phyloP scores from a whole-genome alignment of 106 monocot genomes.

The Ottelia alismoides region DNA sequence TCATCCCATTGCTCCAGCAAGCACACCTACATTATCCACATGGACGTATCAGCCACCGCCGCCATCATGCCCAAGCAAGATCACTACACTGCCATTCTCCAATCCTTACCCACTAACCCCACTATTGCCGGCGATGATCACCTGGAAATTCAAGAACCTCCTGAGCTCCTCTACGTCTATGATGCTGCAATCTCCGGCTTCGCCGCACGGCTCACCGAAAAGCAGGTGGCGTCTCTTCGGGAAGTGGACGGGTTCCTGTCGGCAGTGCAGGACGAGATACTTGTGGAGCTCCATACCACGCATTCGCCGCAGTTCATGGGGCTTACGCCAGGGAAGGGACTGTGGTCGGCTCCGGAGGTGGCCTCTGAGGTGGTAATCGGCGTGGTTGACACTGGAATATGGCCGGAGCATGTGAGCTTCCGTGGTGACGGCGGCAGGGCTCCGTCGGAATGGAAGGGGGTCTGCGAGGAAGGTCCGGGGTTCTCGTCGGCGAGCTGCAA shows the following conservation, averaged over 20 bases:
- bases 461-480: conserved; percentile 8
- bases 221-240: neutral
- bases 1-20: too few relatives aligned
- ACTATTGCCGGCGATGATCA: neutral
- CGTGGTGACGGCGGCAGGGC: neutral
- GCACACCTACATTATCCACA: conserved; percentile 32
- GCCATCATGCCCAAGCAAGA: neutral
- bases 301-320: conserved; percentile 18
- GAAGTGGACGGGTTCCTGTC: conserved; percentile 2
- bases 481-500: conserved; percentile 15
- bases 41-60: conserved; percentile 14
- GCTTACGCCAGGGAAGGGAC: conserved; percentile 8
- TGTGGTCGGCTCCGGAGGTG: conserved; percentile 1
- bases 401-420: conserved; percentile 17
- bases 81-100: conserved; percentile 13
- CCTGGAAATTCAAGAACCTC: neutral
- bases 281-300: conserved; percentile 17
- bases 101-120: conserved; percentile 2
- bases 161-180: conserved; percentile 13
- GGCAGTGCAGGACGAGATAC: neutral
- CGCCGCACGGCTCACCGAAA: conserved; percentile 7
- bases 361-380: conserved; percentile 11
- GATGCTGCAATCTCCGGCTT: conserved; percentile 12
- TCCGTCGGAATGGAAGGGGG: conserved; percentile 5
- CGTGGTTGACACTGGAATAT: conserved; percentile 19